Evolutionary conservation across 768 basidiomycete species (phyloP).

Genomic region (Pleurotus sapidus): DNA sequence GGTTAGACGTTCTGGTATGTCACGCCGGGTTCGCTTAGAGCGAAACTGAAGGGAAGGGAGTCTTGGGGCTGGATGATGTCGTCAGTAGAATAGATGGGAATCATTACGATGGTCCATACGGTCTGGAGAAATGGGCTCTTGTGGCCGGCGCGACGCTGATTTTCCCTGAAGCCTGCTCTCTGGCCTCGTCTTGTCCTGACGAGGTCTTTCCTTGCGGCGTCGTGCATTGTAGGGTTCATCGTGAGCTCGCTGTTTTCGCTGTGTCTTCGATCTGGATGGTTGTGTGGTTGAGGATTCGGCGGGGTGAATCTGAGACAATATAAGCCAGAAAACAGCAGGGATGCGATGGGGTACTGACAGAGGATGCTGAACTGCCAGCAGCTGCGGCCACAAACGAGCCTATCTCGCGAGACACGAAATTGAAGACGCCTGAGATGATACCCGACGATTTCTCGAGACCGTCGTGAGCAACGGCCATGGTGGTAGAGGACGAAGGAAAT

Average conservation of each 20-base stretch:
- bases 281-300: no score
- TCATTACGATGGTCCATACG: not conserved
- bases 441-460: conserved; percentile 27
- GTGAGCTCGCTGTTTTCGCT: no score
- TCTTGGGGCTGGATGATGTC: not conserved
- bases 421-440: conserved; percentile 61
- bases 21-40: conserved; percentile 28
- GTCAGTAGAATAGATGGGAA: not conserved
- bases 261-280: no score
- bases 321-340: not conserved
- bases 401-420: conserved; percentile 68
- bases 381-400: conserved; percentile 70
- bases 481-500: not conserved
- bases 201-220: no score
- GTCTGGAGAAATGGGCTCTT: not conserved
- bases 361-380: conserved; percentile 38
- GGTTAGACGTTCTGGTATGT: conserved; percentile 39
- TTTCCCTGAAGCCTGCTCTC: not conserved
- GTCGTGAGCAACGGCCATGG: not conserved
- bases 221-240: no score
- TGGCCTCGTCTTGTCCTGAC: not conserved
- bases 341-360: conserved; percentile 10
- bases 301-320: conserved; percentile 8
- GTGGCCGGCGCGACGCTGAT: no score
- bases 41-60: conserved; percentile 15